phyloP scores from a whole-genome alignment of 805 yeast species.

The Candida nitratophila region DNA sequence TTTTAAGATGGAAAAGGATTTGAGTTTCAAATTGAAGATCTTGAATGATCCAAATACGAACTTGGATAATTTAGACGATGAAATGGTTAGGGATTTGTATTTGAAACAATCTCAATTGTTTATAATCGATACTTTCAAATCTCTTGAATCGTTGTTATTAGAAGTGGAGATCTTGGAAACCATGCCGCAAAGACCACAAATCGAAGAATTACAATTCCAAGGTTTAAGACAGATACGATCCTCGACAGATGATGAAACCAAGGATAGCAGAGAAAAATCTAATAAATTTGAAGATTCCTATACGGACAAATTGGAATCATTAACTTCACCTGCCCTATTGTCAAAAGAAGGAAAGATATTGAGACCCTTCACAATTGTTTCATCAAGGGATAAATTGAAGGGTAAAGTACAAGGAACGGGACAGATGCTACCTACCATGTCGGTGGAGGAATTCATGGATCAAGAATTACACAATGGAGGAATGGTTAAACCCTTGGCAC shows the following conservation, averaged over 20 bases:
- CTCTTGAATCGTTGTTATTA: conserved; percentile 52
- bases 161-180: conserved; percentile 59
- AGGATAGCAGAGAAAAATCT: conserved; percentile 9
- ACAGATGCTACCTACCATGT: conserved; percentile 87
- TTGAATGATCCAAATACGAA: conserved; percentile 31
- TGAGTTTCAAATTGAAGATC: conserved; percentile 35
- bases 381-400: conserved; percentile 48
- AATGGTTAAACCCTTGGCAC: conserved; percentile 45
- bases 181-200: conserved; percentile 24
- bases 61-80: conserved; percentile 50
- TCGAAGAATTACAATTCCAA: conserved; percentile 5
- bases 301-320: conserved; percentile 55
- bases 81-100: conserved; percentile 46
- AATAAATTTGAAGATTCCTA: conserved; percentile 35
- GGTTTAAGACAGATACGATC: conserved; percentile 1
- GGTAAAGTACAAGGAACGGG: conserved; percentile 83
- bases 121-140: conserved; percentile 45
- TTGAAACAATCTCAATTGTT: conserved; percentile 47
- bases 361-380: conserved; percentile 74
- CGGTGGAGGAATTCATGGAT: conserved; percentile 86
- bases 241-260: conserved; percentile 12
- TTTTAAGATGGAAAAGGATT: conserved; percentile 51
- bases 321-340: conserved; percentile 41
- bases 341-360: conserved; percentile 72
- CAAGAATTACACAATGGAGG: conserved; percentile 83